Conservation (phyloP, 2,329 filamentous ascomycete species). For the Eurotiales sp. region DNA sequence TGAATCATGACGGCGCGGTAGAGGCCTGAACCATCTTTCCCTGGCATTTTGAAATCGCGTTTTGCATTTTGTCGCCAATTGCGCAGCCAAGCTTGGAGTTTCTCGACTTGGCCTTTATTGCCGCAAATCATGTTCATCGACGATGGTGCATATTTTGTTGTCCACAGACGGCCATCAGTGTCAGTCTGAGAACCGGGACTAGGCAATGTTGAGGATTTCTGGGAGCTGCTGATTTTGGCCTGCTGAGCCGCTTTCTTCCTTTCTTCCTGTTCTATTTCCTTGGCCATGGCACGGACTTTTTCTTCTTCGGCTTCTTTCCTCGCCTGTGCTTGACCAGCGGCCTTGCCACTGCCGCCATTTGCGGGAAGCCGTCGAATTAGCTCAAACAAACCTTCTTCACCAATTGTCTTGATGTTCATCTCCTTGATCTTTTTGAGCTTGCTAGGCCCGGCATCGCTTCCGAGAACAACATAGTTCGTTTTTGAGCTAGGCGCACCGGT, state of each 20-base stretch:
- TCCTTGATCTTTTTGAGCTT: conserved; percentile 84
- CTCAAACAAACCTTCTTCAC: conserved; percentile 86
- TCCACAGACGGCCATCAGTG: conserved; percentile 72
- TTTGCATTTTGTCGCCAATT: conserved; percentile 77
- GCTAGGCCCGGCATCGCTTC: conserved; percentile 85
- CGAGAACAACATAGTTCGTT: conserved; percentile 89
- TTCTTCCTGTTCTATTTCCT: conserved; percentile 82
- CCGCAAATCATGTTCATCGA: conserved; percentile 85
- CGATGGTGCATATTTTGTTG: conserved; percentile 89
- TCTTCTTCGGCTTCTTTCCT: conserved; percentile 83
- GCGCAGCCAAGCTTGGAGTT: conserved; percentile 80
- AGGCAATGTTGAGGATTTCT: conserved; percentile 41
- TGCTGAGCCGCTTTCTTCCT: conserved; percentile 48
- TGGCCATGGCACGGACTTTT: conserved; percentile 74
- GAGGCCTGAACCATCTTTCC: conserved; percentile 76
- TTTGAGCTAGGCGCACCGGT: conserved; percentile 82
- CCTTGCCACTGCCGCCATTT: conserved; percentile 82
- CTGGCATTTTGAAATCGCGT: conserved; percentile 75
- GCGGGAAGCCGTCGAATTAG: conserved; percentile 78
- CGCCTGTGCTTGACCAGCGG: conserved; percentile 76
- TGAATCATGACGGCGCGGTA: conserved; percentile 92
- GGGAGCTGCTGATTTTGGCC: conserved; percentile 45
- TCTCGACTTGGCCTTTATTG: conserved; percentile 87
- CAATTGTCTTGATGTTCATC: conserved; percentile 80
- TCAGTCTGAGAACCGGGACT: conserved; percentile 26